Conservation (phyloP, 1,284 basidiomycete species). For the Naganishia albida region DNA sequence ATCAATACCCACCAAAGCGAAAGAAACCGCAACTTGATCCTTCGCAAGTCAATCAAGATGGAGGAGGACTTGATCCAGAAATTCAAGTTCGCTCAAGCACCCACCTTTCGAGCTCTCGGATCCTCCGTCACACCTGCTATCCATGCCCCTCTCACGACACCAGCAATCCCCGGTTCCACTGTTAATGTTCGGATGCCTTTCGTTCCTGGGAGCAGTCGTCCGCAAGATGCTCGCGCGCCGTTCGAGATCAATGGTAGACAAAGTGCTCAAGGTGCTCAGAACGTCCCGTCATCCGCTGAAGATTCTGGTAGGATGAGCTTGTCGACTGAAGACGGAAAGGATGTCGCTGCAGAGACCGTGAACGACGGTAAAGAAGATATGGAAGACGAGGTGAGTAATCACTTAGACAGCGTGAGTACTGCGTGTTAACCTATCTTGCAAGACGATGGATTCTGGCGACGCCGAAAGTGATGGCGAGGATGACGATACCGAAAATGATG, state of each 20-base stretch:
- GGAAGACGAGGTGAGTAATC: neutral
- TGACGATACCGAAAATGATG: no score
- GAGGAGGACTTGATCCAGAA: neutral
- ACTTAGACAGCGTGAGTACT: no score
- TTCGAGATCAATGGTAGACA: no score
- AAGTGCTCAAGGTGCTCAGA: no score
- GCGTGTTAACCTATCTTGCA: no score
- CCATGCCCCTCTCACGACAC: neutral
- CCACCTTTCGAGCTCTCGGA: neutral
- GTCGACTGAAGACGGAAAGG: no score
- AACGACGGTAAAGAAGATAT: neutral
- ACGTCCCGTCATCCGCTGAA: neutral
- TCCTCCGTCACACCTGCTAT: neutral
- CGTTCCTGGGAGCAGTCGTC: neutral
- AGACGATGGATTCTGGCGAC: no score
- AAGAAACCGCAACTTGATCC: neutral
- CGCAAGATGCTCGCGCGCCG: no score
- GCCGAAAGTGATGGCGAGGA: no score
- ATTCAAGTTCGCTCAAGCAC: neutral
- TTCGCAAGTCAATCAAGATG: neutral
- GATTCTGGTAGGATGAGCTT: slow-evolving; percentile 18
- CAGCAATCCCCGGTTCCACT: neutral
- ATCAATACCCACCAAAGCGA: no score
- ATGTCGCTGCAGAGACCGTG: neutral
- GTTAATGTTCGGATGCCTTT: neutral